These are phyloP conservation scores for Boletus chippewaensis DNA, from an alignment of 1,284 basidiomycete genomes.

Conservation along the genomic window DNA sequence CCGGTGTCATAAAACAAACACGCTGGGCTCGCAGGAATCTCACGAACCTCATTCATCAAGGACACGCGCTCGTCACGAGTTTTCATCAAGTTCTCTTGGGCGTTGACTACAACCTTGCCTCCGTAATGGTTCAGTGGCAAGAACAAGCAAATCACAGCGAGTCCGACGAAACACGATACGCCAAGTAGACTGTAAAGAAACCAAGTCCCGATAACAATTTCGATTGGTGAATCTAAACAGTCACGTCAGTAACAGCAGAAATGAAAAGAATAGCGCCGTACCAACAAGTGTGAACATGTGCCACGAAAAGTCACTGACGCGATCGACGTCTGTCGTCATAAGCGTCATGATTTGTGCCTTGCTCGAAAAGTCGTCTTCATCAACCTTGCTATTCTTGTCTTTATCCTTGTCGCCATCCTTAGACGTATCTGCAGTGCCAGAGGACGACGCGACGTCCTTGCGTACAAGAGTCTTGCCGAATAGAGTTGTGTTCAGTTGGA, in stretches of 20 bases:
- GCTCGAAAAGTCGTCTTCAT: conserved; percentile 76
- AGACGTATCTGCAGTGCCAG: conserved; percentile 28
- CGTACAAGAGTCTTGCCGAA: conserved; percentile 87
- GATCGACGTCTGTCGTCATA: conserved; percentile 73
- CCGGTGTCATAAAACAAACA: conserved; percentile 1
- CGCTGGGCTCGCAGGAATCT: not conserved
- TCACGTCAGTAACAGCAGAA: conserved; percentile 11
- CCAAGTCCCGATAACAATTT: conserved; percentile 72
- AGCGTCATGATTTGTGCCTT: conserved; percentile 82
- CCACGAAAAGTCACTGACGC: conserved; percentile 80
- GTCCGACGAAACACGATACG: conserved; percentile 73
- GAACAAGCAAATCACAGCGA: conserved; percentile 78
- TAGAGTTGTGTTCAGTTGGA: conserved; percentile 81
- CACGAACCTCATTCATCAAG: conserved; percentile 80
- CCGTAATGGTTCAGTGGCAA: conserved; percentile 85
- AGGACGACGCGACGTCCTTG: conserved; percentile 74
- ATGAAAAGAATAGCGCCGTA: conserved; percentile 25
- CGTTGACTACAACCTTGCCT: conserved; percentile 75
- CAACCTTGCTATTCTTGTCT: conserved; percentile 35
- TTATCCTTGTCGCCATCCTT: conserved; percentile 27
- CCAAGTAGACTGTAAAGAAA: conserved; percentile 83
- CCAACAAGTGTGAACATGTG: conserved; percentile 66
- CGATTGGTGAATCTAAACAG: conserved; percentile 72
- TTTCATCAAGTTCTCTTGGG: conserved; percentile 89
- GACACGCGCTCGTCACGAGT: conserved; percentile 84